Evolutionary conservation across 176 grass and related monocot species (phyloP), one percentile per base, ranked within the genome.

Genomic region (Oryza coarctata): DNA sequence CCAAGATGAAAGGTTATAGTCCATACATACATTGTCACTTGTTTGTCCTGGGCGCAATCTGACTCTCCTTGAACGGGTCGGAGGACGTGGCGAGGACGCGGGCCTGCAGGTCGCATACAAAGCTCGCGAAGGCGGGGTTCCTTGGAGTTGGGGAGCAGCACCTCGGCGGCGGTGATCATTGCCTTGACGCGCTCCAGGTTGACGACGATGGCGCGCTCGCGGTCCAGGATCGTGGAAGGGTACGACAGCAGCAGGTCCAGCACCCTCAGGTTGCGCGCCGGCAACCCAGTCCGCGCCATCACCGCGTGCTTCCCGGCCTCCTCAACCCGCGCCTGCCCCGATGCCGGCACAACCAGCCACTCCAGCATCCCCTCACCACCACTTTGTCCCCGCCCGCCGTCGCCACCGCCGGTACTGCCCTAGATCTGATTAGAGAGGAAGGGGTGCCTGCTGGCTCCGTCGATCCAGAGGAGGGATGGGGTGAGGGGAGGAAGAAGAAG

Each of bases 101-200:
- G 32, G 92, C 73, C 74, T 89, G 92, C 52, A 98, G 91, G 36
- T 98, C 95, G 58, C 72, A 92, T 75, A 93, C 88, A 45, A 94
- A 93, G 58, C 86, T 88, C 49, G 90, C 84, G 47, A 98, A 89
- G 73, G 82, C 76, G 26, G 88, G 92, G 32, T 98, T 98, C 95
- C 73, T 89, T 98, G 58, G 92, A 89, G 63, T 94, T 91, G 12
- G 95, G 92, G 63, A 98, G 85, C 52, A 98, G 80, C 62, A 94
- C 95, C 90, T 94, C 92, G 57, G 92, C 60, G 75, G 95, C 92
- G 65, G 95, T 98, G 45, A 98, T 93, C 38, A 98, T 78, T 45
- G 92, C 95, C 86, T 92, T 90, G 86, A 94, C 91, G 80, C 90
- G 88, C 88, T 98, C 95, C 69, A 98, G 86, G 71, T 98, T 98